phyloP scores from a whole-genome alignment of 768 basidiomycete species.

The Boletus barrowsii region DNA sequence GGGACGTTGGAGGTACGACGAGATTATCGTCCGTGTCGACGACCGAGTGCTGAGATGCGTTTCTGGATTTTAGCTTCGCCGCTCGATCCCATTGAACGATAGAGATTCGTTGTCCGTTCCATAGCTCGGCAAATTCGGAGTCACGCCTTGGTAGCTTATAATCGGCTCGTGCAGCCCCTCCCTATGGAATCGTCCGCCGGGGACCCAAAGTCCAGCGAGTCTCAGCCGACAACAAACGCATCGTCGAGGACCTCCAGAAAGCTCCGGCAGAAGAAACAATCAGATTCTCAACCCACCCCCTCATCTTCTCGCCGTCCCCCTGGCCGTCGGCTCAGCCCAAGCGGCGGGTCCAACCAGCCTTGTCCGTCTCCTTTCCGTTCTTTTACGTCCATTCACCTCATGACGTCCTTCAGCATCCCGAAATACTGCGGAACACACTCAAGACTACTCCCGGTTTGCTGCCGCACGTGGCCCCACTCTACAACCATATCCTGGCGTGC shows the following conservation, averaged over 20 bases:
- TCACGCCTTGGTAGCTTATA: conserved; percentile 18
- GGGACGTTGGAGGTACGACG: conserved; percentile 19
- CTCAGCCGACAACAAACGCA: conserved; percentile 40
- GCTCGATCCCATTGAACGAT: not conserved
- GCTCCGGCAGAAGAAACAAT: conserved; percentile 52
- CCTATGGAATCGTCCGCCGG: conserved; percentile 52
- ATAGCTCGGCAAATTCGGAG: conserved; percentile 34
- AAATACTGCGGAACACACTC: conserved; percentile 17
- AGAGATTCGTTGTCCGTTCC: conserved; percentile 10
- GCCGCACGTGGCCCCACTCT: conserved; percentile 41
- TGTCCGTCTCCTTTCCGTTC: conserved; percentile 14
- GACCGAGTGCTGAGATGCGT: conserved; percentile 11
- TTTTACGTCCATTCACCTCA: not conserved
- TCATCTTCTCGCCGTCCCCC: conserved; percentile 25
- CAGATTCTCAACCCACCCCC: conserved; percentile 28
- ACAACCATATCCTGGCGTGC: conserved; percentile 55
- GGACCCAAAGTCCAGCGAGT: conserved; percentile 40
- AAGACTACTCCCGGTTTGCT: conserved; percentile 31
- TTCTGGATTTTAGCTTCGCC: conserved; percentile 3
- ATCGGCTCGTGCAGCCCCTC: conserved; percentile 22
- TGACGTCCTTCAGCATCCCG: conserved; percentile 17
- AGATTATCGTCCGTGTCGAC: conserved; percentile 6
- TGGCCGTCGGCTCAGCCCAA: conserved; percentile 28
- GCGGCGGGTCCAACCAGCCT: conserved; percentile 16
- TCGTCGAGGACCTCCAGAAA: conserved; percentile 42